Evolutionary conservation across 257 asterid genomes (phyloP), one percentile per base, ranked within the genome.

Genomic region (Agastache rugosa): DNA sequence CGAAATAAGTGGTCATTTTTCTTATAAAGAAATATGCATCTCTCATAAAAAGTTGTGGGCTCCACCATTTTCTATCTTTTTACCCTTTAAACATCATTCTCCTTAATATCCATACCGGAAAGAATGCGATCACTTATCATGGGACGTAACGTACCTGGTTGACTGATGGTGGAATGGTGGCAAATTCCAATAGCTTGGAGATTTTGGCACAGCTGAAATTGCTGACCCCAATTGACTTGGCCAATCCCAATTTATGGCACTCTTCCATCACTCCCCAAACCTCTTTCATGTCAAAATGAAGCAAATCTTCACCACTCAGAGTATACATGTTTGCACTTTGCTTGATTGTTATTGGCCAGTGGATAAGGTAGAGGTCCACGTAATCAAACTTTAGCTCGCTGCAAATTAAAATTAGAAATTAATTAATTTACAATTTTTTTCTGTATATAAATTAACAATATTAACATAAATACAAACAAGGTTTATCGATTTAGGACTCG

Each of bases 221-320:
- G 90, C 90, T 81, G 5, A 86, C 89, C 41, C 90, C 92, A 45
- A 88, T 82, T 6, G 92, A 86, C 1, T 86, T 87, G 0, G 83
- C 82, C 63, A 88, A 59, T 3, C 94, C 94, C 62, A 82, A 53
- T 22, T 64, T 79, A 27, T 19, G 17, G 67, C 89, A 86, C 34
- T 76, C 83, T 79, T 88, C 92, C 92, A 88, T 85, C 3, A 81
- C 94, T 74, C 83, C 76, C 94, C 94, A 86, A 8, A 87, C 82
- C 22, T 79, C 84, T 12, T 53, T 78, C 0, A 70, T 69, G 29
- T 86, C 89, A 63, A 84, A 84, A 23, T 77, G 77, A 63, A 84
- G 78, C 66, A 81, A 7, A 31, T 79, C 81, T 53, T 78, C 86
- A n/a, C 48, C 82, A 4, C 23, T 72, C 17, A 78, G 4, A 9